These are phyloP conservation scores for Graphiopsis chlorocephala DNA, from an alignment of 2,329 filamentous ascomycete species.

Conservation along the genomic window DNA sequence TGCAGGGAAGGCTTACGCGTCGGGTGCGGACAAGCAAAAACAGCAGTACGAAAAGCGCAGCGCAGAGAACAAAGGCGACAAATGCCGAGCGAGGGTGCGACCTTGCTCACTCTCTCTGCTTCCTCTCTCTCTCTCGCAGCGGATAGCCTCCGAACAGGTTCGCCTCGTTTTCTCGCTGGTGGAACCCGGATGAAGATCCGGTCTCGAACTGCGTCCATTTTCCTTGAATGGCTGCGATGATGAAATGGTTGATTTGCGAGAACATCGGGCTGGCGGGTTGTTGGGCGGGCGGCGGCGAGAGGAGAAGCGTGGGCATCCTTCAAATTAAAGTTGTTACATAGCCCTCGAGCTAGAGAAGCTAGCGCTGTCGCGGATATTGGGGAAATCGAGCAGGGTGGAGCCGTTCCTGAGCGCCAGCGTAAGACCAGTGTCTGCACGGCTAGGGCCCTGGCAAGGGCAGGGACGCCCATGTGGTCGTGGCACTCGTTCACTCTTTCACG, in stretches of 20 bases:
- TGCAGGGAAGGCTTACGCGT: slow-evolving; percentile 9
- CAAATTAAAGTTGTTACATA: slow-evolving; percentile 15
- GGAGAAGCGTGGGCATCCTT: slow-evolving; percentile 2
- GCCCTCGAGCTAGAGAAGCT: slow-evolving; percentile 5
- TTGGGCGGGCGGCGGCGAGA: background rate
- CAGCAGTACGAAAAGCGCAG: background rate
- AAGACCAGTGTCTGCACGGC: slow-evolving; percentile 2
- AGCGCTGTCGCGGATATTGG: slow-evolving; percentile 5
- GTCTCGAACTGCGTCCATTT: slow-evolving; percentile 11
- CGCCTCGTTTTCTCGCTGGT: background rate
- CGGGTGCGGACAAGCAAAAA: background rate
- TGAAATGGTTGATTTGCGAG: background rate
- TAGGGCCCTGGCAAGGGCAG: background rate
- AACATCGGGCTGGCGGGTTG: background rate
- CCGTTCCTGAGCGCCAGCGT: slow-evolving; percentile 12
- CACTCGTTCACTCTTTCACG: background rate
- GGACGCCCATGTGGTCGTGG: slow-evolving; percentile 4
- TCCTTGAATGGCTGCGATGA: background rate
- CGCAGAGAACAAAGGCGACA: background rate
- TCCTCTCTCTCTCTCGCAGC: no score
- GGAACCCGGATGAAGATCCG: slow-evolving; percentile 1
- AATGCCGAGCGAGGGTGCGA: slow-evolving; percentile 2
- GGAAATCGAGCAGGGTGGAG: background rate
- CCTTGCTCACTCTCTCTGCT: no score
- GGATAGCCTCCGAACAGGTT: background rate